A percentile compares a stretch with the other conserved stretches of the same genome.
phyloP scores from a whole-genome alignment of 371 early-diverging fungal species.

The Apophysomyces trapeziformis region DNA sequence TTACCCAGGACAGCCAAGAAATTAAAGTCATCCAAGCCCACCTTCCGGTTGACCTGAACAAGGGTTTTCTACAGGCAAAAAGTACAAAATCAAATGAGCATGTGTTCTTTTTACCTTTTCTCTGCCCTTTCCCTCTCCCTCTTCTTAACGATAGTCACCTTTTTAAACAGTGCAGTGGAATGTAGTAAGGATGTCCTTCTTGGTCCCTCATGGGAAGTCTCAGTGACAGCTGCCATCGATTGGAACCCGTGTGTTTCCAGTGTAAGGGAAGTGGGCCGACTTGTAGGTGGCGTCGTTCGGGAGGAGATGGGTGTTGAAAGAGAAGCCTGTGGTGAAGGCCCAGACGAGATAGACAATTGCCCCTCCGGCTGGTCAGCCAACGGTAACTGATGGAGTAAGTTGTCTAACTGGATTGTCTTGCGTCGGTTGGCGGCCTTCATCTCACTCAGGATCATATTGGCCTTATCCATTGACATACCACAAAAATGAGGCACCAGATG shows the following conservation, averaged over 20 bases:
- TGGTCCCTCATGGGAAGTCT: neutral
- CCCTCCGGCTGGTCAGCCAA: neutral
- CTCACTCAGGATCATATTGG: slow-evolving; percentile 80
- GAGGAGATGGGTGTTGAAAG: neutral
- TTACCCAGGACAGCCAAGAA: slow-evolving; percentile 95
- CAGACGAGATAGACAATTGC: neutral
- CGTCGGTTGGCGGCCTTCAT: slow-evolving; percentile 67
- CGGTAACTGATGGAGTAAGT: slow-evolving; percentile 7
- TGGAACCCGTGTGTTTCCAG: neutral
- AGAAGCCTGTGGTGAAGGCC: neutral
- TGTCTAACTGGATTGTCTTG: slow-evolving; percentile 25
- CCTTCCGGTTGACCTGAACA: slow-evolving; percentile 14
- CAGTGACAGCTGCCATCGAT: neutral
- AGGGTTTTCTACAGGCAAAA: slow-evolving; percentile 12
- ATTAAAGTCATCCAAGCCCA: slow-evolving; percentile 82
- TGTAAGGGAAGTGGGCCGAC: neutral
- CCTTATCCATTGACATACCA: slow-evolving; percentile 87
- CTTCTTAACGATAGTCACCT: neutral
- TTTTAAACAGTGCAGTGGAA: neutral
- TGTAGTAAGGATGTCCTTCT: neutral
- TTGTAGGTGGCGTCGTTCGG: neutral
- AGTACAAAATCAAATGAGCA: slow-evolving; percentile 14
- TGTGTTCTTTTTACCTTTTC: neutral
- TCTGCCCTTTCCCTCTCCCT: neutral
- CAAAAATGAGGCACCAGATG: slow-evolving; percentile 93